Conservation (phyloP, 1,284 basidiomycete species). For the Pholiota adiposa region DNA sequence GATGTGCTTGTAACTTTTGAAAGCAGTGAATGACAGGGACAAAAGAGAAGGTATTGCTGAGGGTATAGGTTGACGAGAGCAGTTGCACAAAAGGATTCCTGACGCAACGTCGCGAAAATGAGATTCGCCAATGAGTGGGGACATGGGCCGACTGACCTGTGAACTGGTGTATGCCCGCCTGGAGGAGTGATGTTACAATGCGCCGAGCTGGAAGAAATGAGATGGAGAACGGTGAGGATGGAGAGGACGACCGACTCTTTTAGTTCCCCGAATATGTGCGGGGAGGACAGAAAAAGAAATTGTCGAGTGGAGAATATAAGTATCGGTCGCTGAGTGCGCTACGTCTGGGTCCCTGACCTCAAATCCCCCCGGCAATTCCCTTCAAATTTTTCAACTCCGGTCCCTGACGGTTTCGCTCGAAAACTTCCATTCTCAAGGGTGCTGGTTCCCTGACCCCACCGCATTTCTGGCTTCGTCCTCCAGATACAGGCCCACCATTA, state of each 20-base stretch:
- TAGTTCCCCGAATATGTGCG: conserved; percentile 45
- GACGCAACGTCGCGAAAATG: conserved; percentile 9
- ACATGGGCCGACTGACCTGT: conserved; percentile 52
- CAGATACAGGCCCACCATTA: neutral
- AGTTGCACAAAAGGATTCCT: conserved; percentile 74
- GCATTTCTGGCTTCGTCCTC: neutral
- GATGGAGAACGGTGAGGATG: conserved; percentile 23
- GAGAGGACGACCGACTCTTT: conserved; percentile 43
- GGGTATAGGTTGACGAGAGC: conserved; percentile 56
- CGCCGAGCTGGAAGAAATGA: conserved; percentile 28
- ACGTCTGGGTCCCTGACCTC: conserved; percentile 55
- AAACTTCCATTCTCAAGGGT: conserved; percentile 19
- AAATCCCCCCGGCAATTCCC: conserved; percentile 53
- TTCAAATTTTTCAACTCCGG: conserved; percentile 58
- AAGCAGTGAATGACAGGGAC: conserved; percentile 60
- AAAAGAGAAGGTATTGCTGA: conserved; percentile 54
- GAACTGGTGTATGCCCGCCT: conserved; percentile 76
- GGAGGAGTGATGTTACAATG: conserved; percentile 44
- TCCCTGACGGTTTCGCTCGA: conserved; percentile 45
- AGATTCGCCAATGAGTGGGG: conserved; percentile 5
- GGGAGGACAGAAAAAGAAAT: conserved; percentile 44
- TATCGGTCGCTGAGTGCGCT: conserved; percentile 41
- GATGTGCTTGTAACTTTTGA: conserved; percentile 53
- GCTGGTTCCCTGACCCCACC: conserved; percentile 6
- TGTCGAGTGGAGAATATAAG: conserved; percentile 43